A percentile compares a stretch with the other conserved stretches of the same genome.
phyloP scores from a whole-genome alignment of 371 early-diverging fungal genomes.

The Dipsacomyces acuminosporus region DNA sequence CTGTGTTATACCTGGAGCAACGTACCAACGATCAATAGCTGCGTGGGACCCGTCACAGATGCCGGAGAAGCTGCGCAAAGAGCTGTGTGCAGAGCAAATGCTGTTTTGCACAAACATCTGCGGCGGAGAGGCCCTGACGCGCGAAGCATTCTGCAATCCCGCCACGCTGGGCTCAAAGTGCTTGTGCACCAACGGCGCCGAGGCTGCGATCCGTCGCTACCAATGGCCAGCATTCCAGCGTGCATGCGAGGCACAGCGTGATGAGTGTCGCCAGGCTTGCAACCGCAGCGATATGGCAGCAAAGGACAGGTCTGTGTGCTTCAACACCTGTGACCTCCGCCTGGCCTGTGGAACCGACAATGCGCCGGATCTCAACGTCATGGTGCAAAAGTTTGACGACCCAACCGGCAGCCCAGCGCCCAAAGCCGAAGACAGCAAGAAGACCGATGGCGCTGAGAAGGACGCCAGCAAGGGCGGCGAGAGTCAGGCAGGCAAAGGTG shows the following conservation, averaged over 20 bases:
- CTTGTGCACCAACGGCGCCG: conserved; percentile 38
- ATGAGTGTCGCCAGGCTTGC: conserved; percentile 35
- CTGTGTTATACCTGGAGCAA: no score
- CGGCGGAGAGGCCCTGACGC: conserved; percentile 37
- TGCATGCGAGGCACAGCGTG: conserved; percentile 40
- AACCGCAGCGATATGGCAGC: conserved; percentile 18
- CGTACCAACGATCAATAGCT: no score
- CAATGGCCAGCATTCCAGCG: conserved; percentile 48
- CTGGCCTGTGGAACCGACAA: conserved; percentile 29
- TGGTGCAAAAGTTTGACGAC: conserved; percentile 42
- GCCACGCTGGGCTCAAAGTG: conserved; percentile 43
- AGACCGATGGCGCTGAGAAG: not conserved
- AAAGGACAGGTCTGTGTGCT: conserved; percentile 25
- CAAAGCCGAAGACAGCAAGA: conserved; percentile 11
- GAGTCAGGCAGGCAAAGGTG: conserved; percentile 1
- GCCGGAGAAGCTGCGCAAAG: conserved; percentile 44
- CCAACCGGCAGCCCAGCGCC: conserved; percentile 15
- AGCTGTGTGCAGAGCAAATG: conserved; percentile 44
- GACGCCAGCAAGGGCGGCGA: not conserved
- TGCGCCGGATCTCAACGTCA: conserved; percentile 41
- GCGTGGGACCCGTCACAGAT: conserved; percentile 41
- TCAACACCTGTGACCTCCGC: conserved; percentile 36
- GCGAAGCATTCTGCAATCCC: conserved; percentile 44
- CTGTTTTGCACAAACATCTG: conserved; percentile 44
- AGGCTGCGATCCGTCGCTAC: conserved; percentile 37